Conservation (phyloP, 768 basidiomycete genomes). For the Suillus placidus region DNA sequence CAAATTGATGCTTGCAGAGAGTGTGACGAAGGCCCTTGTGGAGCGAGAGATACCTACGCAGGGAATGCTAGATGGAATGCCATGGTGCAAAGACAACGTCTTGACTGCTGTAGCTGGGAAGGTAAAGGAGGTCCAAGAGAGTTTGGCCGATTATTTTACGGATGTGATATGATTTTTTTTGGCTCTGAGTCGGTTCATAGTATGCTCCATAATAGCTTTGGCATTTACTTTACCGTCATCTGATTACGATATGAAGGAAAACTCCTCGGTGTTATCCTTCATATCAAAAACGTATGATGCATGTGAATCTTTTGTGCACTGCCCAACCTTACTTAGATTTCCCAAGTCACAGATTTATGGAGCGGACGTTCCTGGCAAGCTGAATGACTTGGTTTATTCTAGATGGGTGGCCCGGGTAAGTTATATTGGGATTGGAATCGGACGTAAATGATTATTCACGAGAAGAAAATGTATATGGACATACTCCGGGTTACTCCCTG, state of each 20-base stretch:
- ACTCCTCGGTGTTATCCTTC: not conserved
- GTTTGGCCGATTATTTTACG: slow-evolving; percentile 48
- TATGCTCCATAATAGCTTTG: not conserved
- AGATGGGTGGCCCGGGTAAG: too few relatives aligned
- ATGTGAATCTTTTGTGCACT: not conserved
- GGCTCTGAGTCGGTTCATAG: not conserved
- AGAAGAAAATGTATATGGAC: too few relatives aligned
- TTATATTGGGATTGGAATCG: not conserved
- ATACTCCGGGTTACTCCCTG: not conserved
- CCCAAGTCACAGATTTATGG: not conserved
- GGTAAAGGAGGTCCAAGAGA: slow-evolving; percentile 50
- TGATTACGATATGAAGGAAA: not conserved
- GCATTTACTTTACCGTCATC: not conserved
- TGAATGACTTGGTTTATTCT: not conserved
- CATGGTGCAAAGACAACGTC: slow-evolving; percentile 47
- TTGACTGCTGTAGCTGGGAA: slow-evolving; percentile 45
- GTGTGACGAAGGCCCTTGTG: slow-evolving; percentile 47
- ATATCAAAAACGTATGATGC: not conserved
- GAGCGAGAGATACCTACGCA: slow-evolving; percentile 45
- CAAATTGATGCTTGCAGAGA: slow-evolving; percentile 50
- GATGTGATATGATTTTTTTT: slow-evolving; percentile 36
- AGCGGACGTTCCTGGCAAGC: not conserved
- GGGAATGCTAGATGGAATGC: slow-evolving; percentile 45
- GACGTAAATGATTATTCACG: too few relatives aligned
- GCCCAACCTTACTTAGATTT: not conserved